These are phyloP conservation scores for Phanerochaete carnosa DNA, from an alignment of 768 basidiomycete species.

Conservation along the genomic window DNA sequence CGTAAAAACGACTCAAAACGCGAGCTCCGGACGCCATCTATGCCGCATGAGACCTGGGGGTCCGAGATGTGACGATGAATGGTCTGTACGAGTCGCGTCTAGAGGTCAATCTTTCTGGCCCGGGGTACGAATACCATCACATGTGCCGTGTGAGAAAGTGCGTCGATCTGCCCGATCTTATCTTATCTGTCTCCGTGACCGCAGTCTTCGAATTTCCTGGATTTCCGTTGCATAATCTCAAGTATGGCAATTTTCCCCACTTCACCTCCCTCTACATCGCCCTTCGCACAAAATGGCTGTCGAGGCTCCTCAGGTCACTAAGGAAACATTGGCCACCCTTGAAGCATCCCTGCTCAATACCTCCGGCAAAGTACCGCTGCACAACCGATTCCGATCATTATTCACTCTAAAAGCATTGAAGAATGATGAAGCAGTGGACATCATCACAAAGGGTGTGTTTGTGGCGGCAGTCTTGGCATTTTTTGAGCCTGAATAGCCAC, in stretches of 20 bases:
- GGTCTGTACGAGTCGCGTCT: background rate
- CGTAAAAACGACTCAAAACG: background rate
- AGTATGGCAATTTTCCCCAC: background rate
- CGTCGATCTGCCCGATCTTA: background rate
- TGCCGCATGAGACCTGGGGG: background rate
- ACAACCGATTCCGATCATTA: slow-evolving; percentile 84
- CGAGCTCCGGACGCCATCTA: background rate
- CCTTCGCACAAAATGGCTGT: slow-evolving; percentile 6
- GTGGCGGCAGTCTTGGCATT: background rate
- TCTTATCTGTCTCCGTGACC: slow-evolving; percentile 1
- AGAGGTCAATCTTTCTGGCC: too few species aligned
- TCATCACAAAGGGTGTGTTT: slow-evolving; percentile 77
- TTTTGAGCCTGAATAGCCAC: background rate
- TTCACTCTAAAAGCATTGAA: slow-evolving; percentile 89
- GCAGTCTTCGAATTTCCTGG: background rate
- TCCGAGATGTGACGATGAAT: background rate
- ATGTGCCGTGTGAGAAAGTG: background rate
- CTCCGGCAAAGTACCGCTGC: slow-evolving; percentile 68
- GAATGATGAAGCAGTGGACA: slow-evolving; percentile 71
- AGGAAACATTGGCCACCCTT: slow-evolving; percentile 60
- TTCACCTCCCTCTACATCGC: background rate
- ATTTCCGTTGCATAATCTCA: slow-evolving; percentile 5
- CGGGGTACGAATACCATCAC: background rate
- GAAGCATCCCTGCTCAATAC: slow-evolving; percentile 77
- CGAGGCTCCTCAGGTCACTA: slow-evolving; percentile 13